Evolutionary conservation across 208 protist species (phyloP).

Genomic region (Trypanosoma mega): DNA sequence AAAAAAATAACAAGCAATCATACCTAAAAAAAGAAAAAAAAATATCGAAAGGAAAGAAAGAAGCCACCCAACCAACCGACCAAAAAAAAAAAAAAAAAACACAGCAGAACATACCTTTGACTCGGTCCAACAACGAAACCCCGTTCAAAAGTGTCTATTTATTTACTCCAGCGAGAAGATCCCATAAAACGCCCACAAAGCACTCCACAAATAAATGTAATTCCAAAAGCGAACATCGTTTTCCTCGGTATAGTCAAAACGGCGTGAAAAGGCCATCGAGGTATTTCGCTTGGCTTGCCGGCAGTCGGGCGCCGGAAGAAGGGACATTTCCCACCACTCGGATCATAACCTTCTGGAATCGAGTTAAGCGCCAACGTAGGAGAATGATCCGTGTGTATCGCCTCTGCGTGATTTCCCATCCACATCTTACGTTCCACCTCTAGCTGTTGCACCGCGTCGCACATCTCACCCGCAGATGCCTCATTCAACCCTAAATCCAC

Average conservation of each 20-base stretch:
- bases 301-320: slow-evolving; percentile 26
- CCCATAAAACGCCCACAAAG: slow-evolving; percentile 20
- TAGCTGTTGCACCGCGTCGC: slow-evolving; percentile 21
- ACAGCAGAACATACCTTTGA: too few relatives aligned
- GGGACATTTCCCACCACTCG: slow-evolving; percentile 29
- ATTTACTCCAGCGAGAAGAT: too few relatives aligned
- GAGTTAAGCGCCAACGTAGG: too few relatives aligned
- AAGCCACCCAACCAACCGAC: not conserved
- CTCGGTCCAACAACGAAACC: too few relatives aligned
- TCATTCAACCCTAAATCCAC: slow-evolving; percentile 22
- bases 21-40: too few relatives aligned
- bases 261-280: slow-evolving; percentile 42
- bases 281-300: slow-evolving; percentile 5
- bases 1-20: too few relatives aligned
- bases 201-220: slow-evolving; percentile 41
- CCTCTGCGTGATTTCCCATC: too few relatives aligned
- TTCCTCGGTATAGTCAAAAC: slow-evolving; percentile 27
- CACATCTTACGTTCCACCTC: slow-evolving; percentile 36
- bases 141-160: too few relatives aligned
- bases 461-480: slow-evolving; percentile 28
- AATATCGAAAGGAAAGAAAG: too few relatives aligned
- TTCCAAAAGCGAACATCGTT: slow-evolving; percentile 22
- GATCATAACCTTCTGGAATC: slow-evolving; percentile 6
- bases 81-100: slow-evolving; percentile 21
- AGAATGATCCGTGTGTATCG: too few relatives aligned